These are phyloP conservation scores for Aspergillus affinis DNA, from an alignment of 495 filamentous ascomycete genomes.

Conservation along the genomic window DNA sequence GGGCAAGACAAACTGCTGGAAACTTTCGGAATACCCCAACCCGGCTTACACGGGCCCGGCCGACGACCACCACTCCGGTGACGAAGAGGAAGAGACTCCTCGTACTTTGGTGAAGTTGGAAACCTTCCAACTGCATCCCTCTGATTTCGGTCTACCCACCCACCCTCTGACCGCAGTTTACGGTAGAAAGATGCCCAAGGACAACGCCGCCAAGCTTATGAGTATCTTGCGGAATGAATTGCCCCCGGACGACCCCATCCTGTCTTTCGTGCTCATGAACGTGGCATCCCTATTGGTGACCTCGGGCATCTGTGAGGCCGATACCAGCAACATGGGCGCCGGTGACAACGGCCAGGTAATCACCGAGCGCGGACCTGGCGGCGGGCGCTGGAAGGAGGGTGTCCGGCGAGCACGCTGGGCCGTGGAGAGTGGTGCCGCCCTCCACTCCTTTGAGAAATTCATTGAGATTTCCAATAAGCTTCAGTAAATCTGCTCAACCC, in stretches of 20 bases:
- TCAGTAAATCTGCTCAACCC: conserved; percentile 10
- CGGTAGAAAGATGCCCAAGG: conserved; percentile 77
- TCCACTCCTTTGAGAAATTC: conserved; percentile 69
- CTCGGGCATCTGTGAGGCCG: conserved; percentile 81
- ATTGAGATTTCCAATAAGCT: conserved; percentile 58
- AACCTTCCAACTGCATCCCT: conserved; percentile 71
- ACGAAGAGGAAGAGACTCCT: conserved; percentile 40
- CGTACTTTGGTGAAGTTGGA: conserved; percentile 58
- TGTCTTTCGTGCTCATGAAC: conserved; percentile 93
- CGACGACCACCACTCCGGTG: conserved; percentile 34
- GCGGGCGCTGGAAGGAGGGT: conserved; percentile 89
- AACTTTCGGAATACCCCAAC: conserved; percentile 57
- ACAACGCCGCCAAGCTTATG: conserved; percentile 83
- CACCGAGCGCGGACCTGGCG: conserved; percentile 75
- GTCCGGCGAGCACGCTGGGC: conserved; percentile 81
- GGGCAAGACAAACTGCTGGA: conserved; percentile 84
- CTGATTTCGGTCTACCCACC: conserved; percentile 77
- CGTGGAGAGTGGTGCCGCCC: conserved; percentile 75
- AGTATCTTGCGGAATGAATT: conserved; percentile 72
- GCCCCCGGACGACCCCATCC: conserved; percentile 72
- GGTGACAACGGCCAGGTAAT: conserved; percentile 74
- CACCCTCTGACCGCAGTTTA: conserved; percentile 76
- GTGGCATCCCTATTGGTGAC: conserved; percentile 83
- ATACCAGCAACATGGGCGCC: conserved; percentile 71
- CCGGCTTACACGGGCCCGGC: conserved; percentile 34